These are phyloP conservation scores for Penicillium nordicum DNA, from an alignment of 2,329 filamentous ascomycete genomes.

Conservation along the genomic window DNA sequence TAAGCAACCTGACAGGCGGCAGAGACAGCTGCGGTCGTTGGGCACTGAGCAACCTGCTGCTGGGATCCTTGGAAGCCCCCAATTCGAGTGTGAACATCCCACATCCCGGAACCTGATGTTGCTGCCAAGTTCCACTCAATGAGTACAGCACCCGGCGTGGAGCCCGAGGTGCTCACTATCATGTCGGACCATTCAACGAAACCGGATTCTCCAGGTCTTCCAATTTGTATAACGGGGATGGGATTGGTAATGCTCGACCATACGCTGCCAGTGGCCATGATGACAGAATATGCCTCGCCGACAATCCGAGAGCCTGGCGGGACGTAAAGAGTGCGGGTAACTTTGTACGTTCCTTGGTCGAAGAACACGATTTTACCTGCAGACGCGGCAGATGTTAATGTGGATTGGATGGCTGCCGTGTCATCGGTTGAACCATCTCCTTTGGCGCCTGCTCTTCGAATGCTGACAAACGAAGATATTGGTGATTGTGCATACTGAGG, in stretches of 20 bases:
- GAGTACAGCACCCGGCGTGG: slow-evolving; percentile 64
- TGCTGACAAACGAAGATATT: slow-evolving; percentile 43
- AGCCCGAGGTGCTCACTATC: slow-evolving; percentile 65
- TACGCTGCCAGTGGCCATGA: slow-evolving; percentile 54
- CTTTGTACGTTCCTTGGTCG: slow-evolving; percentile 54
- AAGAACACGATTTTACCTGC: slow-evolving; percentile 55
- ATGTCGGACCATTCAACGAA: slow-evolving; percentile 69
- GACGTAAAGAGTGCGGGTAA: slow-evolving; percentile 47
- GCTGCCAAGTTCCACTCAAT: slow-evolving; percentile 69
- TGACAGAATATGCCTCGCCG: slow-evolving; percentile 55
- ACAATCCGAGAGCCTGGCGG: slow-evolving; percentile 52
- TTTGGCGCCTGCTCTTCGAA: slow-evolving; percentile 42
- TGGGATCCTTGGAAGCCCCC: slow-evolving; percentile 52
- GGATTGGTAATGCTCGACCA: slow-evolving; percentile 59
- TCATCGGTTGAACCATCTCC: slow-evolving; percentile 60
- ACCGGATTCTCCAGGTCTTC: slow-evolving; percentile 60
- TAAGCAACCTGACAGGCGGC: slow-evolving; percentile 36
- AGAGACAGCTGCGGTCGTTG: slow-evolving; percentile 39
- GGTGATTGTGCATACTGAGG: slow-evolving; percentile 50
- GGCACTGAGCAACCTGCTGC: slow-evolving; percentile 43
- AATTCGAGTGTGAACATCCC: slow-evolving; percentile 54
- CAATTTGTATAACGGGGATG: slow-evolving; percentile 65
- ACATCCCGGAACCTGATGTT: slow-evolving; percentile 50
- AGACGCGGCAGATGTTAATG: slow-evolving; percentile 52
- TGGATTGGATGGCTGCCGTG: slow-evolving; percentile 56